phyloP scores from a whole-genome alignment of 164 flowering plant species.

The Cinnamomum micranthum region DNA sequence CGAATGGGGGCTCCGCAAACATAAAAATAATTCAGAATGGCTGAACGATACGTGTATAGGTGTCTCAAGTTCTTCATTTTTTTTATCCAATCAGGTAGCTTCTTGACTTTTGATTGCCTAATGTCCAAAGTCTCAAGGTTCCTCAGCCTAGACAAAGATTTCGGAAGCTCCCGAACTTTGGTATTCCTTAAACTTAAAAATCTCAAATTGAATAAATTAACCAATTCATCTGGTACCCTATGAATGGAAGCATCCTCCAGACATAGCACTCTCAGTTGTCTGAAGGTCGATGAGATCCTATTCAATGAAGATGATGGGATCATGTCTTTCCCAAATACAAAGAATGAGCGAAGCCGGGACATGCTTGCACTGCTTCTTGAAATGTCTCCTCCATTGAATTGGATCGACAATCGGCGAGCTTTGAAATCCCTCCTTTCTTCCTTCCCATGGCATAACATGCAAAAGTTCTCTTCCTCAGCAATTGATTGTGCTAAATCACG shows the following conservation, averaged over 20 bases:
- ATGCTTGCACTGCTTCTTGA: background rate
- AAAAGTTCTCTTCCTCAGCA: conserved; percentile 3
- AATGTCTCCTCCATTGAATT: background rate
- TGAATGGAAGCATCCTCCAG: background rate
- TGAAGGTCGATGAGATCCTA: background rate
- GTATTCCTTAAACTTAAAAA: background rate
- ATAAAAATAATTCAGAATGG: accelerated
- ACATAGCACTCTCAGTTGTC: background rate
- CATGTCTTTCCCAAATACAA: background rate
- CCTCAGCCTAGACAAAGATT: background rate
- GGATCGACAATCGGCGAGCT: conserved; percentile 7
- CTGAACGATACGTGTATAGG: background rate
- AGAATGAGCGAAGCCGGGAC: background rate
- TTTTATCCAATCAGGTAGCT: background rate
- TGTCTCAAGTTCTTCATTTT: background rate
- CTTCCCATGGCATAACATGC: background rate
- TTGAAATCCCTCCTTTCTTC: background rate
- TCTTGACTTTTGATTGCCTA: background rate
- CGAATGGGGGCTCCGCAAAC: accelerated
- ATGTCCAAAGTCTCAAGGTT: conserved; percentile 2
- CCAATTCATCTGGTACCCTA: background rate
- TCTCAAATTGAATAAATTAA: background rate
- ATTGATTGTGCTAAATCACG: conserved; percentile 9
- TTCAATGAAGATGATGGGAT: background rate
- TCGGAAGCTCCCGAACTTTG: background rate